Evolutionary conservation across 2,329 filamentous ascomycete genomes (phyloP).

Genomic region (Claviceps pazoutovae): DNA sequence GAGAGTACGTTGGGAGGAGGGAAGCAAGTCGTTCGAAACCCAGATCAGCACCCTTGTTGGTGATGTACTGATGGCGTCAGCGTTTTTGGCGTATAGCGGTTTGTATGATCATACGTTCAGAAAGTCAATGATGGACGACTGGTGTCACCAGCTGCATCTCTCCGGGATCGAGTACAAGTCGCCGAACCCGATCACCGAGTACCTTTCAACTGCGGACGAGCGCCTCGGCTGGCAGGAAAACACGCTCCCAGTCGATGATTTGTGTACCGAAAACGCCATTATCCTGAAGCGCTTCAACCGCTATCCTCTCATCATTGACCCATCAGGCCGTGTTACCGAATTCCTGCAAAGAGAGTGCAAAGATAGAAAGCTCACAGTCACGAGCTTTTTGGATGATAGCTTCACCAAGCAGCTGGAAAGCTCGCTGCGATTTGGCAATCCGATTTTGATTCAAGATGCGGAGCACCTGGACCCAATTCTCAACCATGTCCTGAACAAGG

Average conservation of each 20-base stretch:
- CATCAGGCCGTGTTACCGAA: constrained; percentile 84
- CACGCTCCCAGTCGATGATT: constrained; percentile 82
- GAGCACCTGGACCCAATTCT: constrained; percentile 94
- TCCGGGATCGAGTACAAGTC: constrained; percentile 92
- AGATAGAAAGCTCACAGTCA: constrained; percentile 84
- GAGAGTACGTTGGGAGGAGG: constrained; percentile 85
- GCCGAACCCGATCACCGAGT: constrained; percentile 90
- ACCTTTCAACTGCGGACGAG: constrained; percentile 91
- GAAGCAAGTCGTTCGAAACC: constrained; percentile 94
- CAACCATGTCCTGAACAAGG: constrained; percentile 97
- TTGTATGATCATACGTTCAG: constrained; percentile 97
- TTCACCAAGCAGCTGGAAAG: constrained; percentile 98
- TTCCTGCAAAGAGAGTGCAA: constrained; percentile 93
- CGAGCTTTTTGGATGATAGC: constrained; percentile 93
- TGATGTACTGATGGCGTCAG: constrained; percentile 89
- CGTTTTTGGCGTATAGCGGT: constrained; percentile 91
- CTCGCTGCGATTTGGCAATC: constrained; percentile 91
- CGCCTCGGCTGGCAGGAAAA: constrained; percentile 91
- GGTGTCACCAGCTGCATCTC: constrained; percentile 81
- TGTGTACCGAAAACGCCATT: constrained; percentile 97
- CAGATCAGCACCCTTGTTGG: constrained; percentile 95
- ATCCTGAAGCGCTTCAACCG: constrained; percentile 95
- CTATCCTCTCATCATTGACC: constrained; percentile 96
- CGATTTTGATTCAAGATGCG: constrained; percentile 95
- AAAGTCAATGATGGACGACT: constrained; percentile 95